These are phyloP conservation scores for Ceraceosorus guamensis DNA, from an alignment of 1,284 basidiomycete species.

Conservation along the genomic window DNA sequence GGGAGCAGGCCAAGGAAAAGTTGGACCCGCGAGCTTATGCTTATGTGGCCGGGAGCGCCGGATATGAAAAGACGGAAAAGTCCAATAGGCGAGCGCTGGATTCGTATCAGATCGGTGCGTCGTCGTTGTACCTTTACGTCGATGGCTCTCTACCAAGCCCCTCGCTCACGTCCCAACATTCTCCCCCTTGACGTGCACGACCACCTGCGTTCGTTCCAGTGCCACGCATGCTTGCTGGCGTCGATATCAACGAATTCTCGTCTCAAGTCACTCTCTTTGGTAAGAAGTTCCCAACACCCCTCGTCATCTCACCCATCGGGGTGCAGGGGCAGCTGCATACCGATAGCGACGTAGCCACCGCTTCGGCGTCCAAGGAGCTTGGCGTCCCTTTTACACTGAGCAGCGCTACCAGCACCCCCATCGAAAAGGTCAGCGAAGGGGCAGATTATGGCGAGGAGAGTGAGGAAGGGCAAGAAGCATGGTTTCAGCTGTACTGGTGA, in stretches of 20 bases:
- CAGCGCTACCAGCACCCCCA: constrained; percentile 23
- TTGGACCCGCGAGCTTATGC: constrained; percentile 25
- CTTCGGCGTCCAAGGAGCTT: constrained; percentile 20
- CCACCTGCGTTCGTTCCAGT: constrained; percentile 4
- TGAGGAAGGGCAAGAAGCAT: constrained; percentile 18
- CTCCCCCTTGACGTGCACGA: not conserved
- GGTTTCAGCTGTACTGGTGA: constrained; percentile 50
- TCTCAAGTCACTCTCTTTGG: constrained; percentile 23
- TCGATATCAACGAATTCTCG: constrained; percentile 20
- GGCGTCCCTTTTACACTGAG: constrained; percentile 31
- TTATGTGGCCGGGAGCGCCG: constrained; percentile 37
- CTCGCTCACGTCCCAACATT: not conserved
- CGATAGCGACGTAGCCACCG: constrained; percentile 25
- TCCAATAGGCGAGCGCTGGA: constrained; percentile 18
- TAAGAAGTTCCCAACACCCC: constrained; percentile 22
- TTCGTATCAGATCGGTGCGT: constrained; percentile 31
- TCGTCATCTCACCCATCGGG: constrained; percentile 37
- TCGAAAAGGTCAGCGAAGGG: constrained; percentile 25
- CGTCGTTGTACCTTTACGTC: not conserved
- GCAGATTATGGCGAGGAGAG: constrained; percentile 17
- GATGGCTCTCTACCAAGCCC: not conserved
- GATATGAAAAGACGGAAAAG: constrained; percentile 22
- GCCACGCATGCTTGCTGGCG: constrained; percentile 25
- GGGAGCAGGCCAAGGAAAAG: constrained; percentile 26
- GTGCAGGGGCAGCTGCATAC: constrained; percentile 30